Percentiles rank a stretch among this genome's conserved stretches.
phyloP scores from a whole-genome alignment of 768 basidiomycete species.

The Termitomyces sp. region DNA sequence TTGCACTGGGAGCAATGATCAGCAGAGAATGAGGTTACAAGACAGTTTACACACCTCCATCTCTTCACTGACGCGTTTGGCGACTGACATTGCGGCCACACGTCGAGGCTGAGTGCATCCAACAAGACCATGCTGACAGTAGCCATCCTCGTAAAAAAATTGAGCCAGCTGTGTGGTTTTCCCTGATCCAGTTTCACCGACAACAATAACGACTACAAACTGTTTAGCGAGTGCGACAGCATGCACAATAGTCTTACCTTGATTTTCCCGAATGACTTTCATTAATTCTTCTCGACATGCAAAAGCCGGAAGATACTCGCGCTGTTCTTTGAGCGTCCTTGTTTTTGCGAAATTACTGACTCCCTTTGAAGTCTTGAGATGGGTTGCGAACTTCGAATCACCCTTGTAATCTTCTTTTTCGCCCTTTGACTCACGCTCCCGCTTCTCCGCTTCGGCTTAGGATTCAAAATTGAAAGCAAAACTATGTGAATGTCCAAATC shows the following conservation, averaged over 20 bases:
- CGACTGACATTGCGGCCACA: conserved; percentile 99
- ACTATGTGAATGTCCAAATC: conserved; percentile 81
- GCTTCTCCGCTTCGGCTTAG: conserved; percentile 51
- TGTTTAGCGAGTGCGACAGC: not conserved
- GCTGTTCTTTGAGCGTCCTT: conserved; percentile 86
- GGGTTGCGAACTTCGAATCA: conserved; percentile 95
- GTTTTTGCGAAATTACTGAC: conserved; percentile 77
- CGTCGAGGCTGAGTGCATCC: conserved; percentile 98
- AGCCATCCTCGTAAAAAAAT: conserved; percentile 96
- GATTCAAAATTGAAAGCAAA: conserved; percentile 25
- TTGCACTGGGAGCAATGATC: conserved; percentile 51
- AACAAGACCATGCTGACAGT: conserved; percentile 81
- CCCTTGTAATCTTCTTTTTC: conserved; percentile 76
- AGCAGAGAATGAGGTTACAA: not conserved
- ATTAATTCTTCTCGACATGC: conserved; percentile 93
- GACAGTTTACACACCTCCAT: conserved; percentile 68
- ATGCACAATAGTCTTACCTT: conserved; percentile 46
- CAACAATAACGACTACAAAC: conserved; percentile 76
- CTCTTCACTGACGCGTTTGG: conserved; percentile 99
- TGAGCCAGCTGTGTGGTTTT: conserved; percentile 97
- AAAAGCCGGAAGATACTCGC: conserved; percentile 96
- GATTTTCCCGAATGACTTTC: conserved; percentile 86
- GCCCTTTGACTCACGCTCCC: conserved; percentile 44
- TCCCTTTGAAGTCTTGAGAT: conserved; percentile 75
- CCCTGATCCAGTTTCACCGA: conserved; percentile 99